A percentile compares a stretch with the other conserved stretches of the same genome.
These are phyloP conservation scores for Sugiyamaella marilandica DNA, from an alignment of 805 yeast species.

Conservation along the genomic window DNA sequence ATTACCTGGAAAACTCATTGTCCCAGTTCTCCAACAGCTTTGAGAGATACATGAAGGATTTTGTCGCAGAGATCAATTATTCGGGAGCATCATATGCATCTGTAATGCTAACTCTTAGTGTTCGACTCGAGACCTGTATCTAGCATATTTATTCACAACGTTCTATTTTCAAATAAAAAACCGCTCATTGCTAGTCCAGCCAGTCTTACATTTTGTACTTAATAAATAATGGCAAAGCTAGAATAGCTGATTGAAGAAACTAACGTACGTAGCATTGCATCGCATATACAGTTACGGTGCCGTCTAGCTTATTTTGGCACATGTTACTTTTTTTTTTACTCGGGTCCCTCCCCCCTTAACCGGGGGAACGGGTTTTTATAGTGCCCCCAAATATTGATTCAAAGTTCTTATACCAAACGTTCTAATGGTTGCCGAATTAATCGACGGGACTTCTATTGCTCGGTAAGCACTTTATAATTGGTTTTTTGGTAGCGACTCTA, in stretches of 20 bases:
- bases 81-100: slow-evolving; percentile 44
- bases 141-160: not conserved
- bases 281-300: too few relatives aligned
- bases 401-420: not conserved
- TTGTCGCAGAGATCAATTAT: slow-evolving; percentile 39
- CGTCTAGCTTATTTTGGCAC: too few relatives aligned
- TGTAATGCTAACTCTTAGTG: slow-evolving; percentile 39
- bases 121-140: slow-evolving; percentile 31
- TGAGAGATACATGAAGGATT: slow-evolving; percentile 39
- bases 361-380: slow-evolving; percentile 3
- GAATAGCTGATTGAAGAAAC: too few relatives aligned
- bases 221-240: too few relatives aligned
- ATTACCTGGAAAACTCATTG: slow-evolving; percentile 27
- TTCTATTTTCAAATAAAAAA: too few relatives aligned
- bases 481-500: not conserved
- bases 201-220: not conserved
- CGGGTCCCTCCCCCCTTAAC: not conserved
- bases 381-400: too few relatives aligned
- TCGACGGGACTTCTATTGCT: slow-evolving; percentile 62
- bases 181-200: not conserved
- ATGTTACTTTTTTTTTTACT: not conserved
- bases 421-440: slow-evolving; percentile 28
- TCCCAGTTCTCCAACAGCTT: slow-evolving; percentile 35
- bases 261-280: too few relatives aligned
- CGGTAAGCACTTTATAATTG: slow-evolving; percentile 28